Conservation (phyloP, 2,329 filamentous ascomycete genomes). For the Sporothrix mexicana region DNA sequence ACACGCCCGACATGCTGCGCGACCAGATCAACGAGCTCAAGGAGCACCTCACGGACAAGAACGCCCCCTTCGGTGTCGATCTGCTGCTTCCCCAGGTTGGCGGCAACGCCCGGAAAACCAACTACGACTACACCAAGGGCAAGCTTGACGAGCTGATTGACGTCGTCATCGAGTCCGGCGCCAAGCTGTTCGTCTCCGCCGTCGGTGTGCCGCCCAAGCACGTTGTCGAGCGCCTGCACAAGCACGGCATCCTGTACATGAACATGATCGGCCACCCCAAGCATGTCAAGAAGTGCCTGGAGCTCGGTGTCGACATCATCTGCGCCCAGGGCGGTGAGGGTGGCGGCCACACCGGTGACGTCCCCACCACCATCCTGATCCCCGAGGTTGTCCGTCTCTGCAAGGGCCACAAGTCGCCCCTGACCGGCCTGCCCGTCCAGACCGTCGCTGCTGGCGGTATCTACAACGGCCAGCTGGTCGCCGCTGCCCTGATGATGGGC, state of each 20-base stretch:
- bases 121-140: constrained; percentile 99
- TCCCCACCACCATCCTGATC: constrained; percentile 90
- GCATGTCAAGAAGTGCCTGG: constrained; percentile 95
- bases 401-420: constrained; percentile 79
- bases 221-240: constrained; percentile 90
- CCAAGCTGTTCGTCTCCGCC: constrained; percentile 93
- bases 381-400: constrained; percentile 85
- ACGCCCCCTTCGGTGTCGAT: constrained; percentile 93
- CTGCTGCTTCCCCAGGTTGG: constrained; percentile 93
- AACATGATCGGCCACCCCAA: constrained; percentile 99
- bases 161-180: constrained; percentile 90
- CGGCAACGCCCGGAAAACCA: constrained; percentile 92
- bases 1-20: constrained; percentile 95
- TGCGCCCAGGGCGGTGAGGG: constrained; percentile 98
- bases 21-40: constrained; percentile 97
- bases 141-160: constrained; percentile 90
- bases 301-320: constrained; percentile 92
- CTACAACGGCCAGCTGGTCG: constrained; percentile 88
- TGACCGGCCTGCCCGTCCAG: constrained; percentile 87
- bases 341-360: constrained; percentile 93
- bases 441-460: constrained; percentile 94
- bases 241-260: constrained; percentile 90
- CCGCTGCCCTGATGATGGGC: constrained; percentile 89
- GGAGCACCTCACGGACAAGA: constrained; percentile 84
- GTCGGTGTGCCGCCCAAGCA: constrained; percentile 90